A percentile compares a stretch with the other conserved stretches of the same genome.
Conservation (phyloP, 2,329 filamentous ascomycete genomes). For the Fusarium scirpi region DNA sequence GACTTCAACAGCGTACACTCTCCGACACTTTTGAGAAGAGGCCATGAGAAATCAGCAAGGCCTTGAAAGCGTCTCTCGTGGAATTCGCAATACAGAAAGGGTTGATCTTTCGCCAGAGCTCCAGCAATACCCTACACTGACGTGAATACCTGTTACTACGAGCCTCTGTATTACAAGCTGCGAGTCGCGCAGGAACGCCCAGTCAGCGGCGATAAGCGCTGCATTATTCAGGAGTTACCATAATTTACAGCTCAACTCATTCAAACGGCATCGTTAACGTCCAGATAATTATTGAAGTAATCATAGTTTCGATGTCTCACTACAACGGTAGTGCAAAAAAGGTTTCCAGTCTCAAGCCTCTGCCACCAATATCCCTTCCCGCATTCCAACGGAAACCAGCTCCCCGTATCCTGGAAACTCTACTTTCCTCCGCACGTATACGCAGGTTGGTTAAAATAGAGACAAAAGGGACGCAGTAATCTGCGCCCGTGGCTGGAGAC, state of each 20-base stretch:
- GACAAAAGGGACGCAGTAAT: not conserved
- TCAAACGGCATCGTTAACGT: too few species aligned
- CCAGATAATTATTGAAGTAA: too few species aligned
- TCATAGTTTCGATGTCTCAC: not conserved
- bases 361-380: not conserved
- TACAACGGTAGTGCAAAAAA: not conserved
- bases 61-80: not conserved
- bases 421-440: not conserved
- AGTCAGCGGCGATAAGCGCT: not conserved
- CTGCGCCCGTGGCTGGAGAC: conserved; percentile 5
- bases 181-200: not conserved
- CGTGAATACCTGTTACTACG: not conserved
- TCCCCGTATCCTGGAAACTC: not conserved
- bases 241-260: fast-evolving
- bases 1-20: not conserved
- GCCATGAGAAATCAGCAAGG: fast-evolving
- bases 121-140: not conserved
- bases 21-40: fast-evolving
- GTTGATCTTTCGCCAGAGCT: fast-evolving
- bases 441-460: not conserved
- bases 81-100: not conserved
- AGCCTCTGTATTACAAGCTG: not conserved
- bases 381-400: not conserved
- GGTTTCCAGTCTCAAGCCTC: too few species aligned
- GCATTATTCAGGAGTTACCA: fast-evolving